Base-by-base conservation (phyloP, 345 rosid genomes). In the Lagerstroemia speciosa region DNA sequence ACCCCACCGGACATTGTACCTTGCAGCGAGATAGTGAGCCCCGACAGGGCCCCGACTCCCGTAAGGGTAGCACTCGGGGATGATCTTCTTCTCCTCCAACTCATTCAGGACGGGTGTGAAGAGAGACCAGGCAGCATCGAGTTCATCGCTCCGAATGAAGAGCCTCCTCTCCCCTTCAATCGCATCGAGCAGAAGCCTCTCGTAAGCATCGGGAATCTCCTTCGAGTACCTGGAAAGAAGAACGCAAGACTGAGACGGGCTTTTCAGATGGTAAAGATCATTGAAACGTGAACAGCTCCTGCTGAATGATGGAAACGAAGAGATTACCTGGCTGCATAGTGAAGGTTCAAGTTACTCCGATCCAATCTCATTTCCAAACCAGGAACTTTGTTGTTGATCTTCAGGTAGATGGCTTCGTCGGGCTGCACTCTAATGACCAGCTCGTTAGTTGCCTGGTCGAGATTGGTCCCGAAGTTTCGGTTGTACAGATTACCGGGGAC, bases 11-110 rank as follows among this genome's bases (percentile, higher is more conserved):
- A 94, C 97, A 15, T 89, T 89, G 82, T 94, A 83, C 76, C 83
- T 84, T 38, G 99, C 99, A 5, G 99, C 95, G 46, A 94, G 97
- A 76, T 94, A 94, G 78, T 94, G 99, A 66, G 99, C 99, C 61
- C 98, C 99, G 0, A 94, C 98, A 19, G 99, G 98, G 69, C 99
- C 99, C 40, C 99, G 91, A 71, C 98, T 94, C n/a, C 99, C 97
- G 14, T 89, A 88, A 60, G 99, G 99, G 72, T 94, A 94, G 82
- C 83, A 85, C 72, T 94, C 99, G 0, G 99, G 99, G 48, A 78
- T 74, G 30, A 82, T 82, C 82, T 83, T 87, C 73, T 85, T 91
- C 84, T 84, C 91, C 74, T 94, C 98, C 30, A 89, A 73, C 80
- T 94, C 98, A 58, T 82, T 84, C 64, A 94, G 80, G 72, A 88